Percentiles rank a stretch among this genome's conserved stretches.
Conservation (phyloP, 139 green algal genomes). For the Chlamydomonas sp. region DNA sequence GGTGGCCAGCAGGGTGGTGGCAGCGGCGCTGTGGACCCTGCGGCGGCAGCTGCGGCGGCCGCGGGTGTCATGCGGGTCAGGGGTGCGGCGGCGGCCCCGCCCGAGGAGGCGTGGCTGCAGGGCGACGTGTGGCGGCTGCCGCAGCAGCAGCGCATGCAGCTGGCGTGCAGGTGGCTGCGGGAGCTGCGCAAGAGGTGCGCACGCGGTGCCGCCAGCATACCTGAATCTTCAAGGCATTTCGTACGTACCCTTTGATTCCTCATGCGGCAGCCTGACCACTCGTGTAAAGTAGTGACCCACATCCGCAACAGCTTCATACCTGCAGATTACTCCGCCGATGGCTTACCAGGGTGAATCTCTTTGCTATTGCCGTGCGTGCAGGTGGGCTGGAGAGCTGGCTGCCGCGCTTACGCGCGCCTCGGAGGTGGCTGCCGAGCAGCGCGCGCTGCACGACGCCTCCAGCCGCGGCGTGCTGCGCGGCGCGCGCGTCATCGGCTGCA, state of each 20-base stretch:
- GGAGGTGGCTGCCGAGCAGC: too few relatives aligned
- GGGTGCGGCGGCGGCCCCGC: background rate
- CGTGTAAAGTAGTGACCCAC: too few relatives aligned
- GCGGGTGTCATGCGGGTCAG: background rate
- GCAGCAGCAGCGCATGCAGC: background rate
- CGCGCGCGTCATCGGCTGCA: slow-evolving; percentile 57
- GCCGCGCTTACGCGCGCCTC: too few relatives aligned
- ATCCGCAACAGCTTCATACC: too few relatives aligned
- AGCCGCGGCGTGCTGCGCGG: slow-evolving; percentile 2
- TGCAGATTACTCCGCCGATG: too few relatives aligned
- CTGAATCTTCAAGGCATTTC: too few relatives aligned
- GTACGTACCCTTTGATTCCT: too few relatives aligned
- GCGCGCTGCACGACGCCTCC: too few relatives aligned
- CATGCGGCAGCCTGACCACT: too few relatives aligned
- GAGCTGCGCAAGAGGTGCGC: background rate
- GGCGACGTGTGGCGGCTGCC: slow-evolving; percentile 15
- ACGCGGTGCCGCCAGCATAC: background rate
- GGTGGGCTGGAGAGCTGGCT: too few relatives aligned
- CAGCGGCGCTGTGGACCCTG: background rate
- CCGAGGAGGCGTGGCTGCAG: background rate
- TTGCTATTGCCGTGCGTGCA: too few relatives aligned
- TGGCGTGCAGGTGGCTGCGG: background rate
- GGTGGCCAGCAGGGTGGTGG: background rate
- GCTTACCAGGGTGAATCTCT: background rate
- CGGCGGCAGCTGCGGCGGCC: background rate